phyloP scores from a whole-genome alignment of 495 filamentous ascomycete genomes.

The Tetracladium setigerum region DNA sequence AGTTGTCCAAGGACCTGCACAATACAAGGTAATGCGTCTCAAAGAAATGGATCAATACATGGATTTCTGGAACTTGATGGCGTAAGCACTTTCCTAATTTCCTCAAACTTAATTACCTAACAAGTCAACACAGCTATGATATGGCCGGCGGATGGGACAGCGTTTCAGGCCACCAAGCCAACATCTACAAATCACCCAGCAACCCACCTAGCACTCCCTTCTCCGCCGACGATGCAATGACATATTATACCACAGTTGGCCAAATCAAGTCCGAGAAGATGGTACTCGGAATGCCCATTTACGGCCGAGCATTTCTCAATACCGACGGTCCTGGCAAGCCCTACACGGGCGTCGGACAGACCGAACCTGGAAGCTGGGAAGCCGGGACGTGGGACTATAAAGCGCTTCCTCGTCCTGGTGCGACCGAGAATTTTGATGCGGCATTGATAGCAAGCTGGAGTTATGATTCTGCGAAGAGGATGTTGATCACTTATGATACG shows the following conservation, averaged over 20 bases:
- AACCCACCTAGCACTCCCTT: slow-evolving; percentile 63
- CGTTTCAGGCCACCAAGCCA: slow-evolving; percentile 71
- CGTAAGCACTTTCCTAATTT: slow-evolving; percentile 13
- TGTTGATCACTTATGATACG: slow-evolving; percentile 72
- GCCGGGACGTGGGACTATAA: slow-evolving; percentile 75
- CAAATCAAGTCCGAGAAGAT: slow-evolving; percentile 57
- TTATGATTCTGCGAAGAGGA: slow-evolving; percentile 46
- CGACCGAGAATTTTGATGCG: slow-evolving; percentile 38
- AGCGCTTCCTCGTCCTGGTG: slow-evolving; percentile 43
- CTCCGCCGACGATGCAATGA: slow-evolving; percentile 55
- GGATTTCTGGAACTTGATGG: slow-evolving; percentile 91
- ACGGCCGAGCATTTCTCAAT: slow-evolving; percentile 69
- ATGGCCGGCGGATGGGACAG: slow-evolving; percentile 68
- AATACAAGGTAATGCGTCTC: slow-evolving; percentile 67
- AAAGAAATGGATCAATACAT: slow-evolving; percentile 66
- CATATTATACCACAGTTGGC: slow-evolving; percentile 45
- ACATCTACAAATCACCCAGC: slow-evolving; percentile 50
- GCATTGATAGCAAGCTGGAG: slow-evolving; percentile 57
- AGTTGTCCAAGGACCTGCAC: slow-evolving; percentile 30
- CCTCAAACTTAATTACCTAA: no score
- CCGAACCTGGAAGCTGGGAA: slow-evolving; percentile 48
- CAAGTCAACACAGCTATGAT: slow-evolving; percentile 39
- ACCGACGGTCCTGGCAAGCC: slow-evolving; percentile 63
- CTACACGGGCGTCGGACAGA: slow-evolving; percentile 56
- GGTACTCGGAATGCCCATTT: slow-evolving; percentile 77